Evolutionary conservation across 192 early-diverging fungal species (phyloP), one percentile per base, ranked within the genome.

Genomic region (Podila verticillata): DNA sequence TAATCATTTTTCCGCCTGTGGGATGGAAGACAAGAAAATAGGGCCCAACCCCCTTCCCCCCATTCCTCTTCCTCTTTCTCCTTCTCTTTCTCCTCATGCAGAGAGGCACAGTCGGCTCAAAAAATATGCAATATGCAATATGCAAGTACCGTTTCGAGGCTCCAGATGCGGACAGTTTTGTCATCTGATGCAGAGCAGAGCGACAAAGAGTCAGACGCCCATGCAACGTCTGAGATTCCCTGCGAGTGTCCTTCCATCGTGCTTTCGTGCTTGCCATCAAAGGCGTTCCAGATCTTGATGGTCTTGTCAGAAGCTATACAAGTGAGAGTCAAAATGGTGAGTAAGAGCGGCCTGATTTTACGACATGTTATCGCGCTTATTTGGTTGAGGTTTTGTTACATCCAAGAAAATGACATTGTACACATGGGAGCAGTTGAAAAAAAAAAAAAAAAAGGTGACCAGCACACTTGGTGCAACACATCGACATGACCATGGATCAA

Each of bases 221-320:
- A 99, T 48, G 96, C 92, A 28, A 98, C 89, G 81, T 99, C 98
- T 3, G 96, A 98, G 22, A 99, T 93, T 32, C 98, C 98, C 73
- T 92, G 88, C 0, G 89, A 85, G 72, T 99, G 98, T 36, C 97
- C 98, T 71, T 92, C 91, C 68, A 98, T 83, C 2, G 95, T 97
- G 67, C 87, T 86, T 71, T 94, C 91, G 79, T 91, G 94, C 79
- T 92, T 89, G 51, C 96, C 96, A 67, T 93, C 92, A 56, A 87
- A 78, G 0, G 95, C 96, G 68, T 98, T 90, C 94, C 96, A 99
- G 67, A 99, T 89, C 77, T 95, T 92, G 31, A 99, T 90, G 3
- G 96, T 96, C 73, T 97, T 96, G 84, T 99, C 98, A 26, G 96
- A 95, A 32, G 97, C 95, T 96, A 64, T 60, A 5, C 20, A 13